phyloP scores from a whole-genome alignment of 768 basidiomycete species.

The Leucocoprinus birnbaumii region DNA sequence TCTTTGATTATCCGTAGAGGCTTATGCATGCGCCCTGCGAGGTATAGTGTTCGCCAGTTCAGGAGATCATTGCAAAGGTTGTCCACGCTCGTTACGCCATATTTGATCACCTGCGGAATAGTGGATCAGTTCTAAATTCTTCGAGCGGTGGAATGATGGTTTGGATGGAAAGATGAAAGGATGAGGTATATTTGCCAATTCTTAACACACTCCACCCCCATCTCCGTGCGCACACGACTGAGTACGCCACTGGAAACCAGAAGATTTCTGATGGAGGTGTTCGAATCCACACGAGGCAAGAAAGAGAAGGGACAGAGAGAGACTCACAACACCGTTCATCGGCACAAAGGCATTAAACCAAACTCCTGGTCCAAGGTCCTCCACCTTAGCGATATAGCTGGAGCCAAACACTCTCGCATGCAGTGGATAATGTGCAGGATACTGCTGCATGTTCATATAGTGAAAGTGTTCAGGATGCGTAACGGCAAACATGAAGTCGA shows the following conservation, averaged over 20 bases:
- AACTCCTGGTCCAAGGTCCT: constrained; percentile 78
- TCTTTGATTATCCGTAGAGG: constrained; percentile 91
- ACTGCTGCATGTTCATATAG: constrained; percentile 90
- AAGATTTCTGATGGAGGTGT: too few relatives aligned
- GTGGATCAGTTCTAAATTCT: background rate
- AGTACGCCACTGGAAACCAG: too few relatives aligned
- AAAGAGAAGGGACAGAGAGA: constrained; percentile 1
- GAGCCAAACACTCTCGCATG: constrained; percentile 85
- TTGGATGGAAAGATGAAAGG: background rate
- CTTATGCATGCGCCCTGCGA: constrained; percentile 97
- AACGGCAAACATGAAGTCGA: constrained; percentile 97
- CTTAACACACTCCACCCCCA: background rate
- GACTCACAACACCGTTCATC: constrained; percentile 78
- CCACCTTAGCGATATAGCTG: constrained; percentile 73
- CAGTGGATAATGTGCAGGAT: constrained; percentile 88
- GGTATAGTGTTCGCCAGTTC: constrained; percentile 91
- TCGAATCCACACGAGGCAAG: background rate
- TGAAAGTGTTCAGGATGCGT: constrained; percentile 93
- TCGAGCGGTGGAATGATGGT: background rate
- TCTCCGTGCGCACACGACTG: background rate
- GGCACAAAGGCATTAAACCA: constrained; percentile 96
- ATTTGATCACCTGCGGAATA: constrained; percentile 78
- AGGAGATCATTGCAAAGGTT: constrained; percentile 86
- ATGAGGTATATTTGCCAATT: background rate
- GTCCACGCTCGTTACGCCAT: constrained; percentile 92